Evolutionary conservation across 1,284 basidiomycete genomes (phyloP).

Genomic region (Ustilago loliicola): DNA sequence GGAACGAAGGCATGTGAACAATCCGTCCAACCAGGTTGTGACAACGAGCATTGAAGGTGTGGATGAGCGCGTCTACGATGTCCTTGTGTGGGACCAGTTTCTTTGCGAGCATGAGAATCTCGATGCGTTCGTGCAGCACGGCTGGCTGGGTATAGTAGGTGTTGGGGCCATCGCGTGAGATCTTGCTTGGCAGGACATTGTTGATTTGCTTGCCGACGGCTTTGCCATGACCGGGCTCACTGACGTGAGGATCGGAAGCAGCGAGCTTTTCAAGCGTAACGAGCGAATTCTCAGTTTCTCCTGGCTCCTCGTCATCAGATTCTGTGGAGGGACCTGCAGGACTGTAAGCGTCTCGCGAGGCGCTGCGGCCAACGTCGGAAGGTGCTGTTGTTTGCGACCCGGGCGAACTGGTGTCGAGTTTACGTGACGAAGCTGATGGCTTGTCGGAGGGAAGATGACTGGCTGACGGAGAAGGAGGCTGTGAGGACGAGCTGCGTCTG

Average conservation of each 20-base stretch:
- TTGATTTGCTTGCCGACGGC: conserved; percentile 43
- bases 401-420: conserved; percentile 33
- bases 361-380: conserved; percentile 23
- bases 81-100: conserved; percentile 23
- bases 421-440: conserved; percentile 15
- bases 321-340: conserved; percentile 20
- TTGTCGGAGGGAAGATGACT: conserved; percentile 24
- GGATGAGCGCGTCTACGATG: conserved; percentile 32
- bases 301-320: conserved; percentile 38
- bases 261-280: conserved; percentile 47
- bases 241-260: conserved; percentile 41
- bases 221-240: conserved; percentile 42
- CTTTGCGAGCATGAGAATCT: conserved; percentile 40
- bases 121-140: conserved; percentile 35
- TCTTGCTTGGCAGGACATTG: conserved; percentile 15
- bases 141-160: conserved; percentile 26
- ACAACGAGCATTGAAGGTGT: conserved; percentile 38
- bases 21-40: conserved; percentile 55
- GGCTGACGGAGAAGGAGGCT: conserved; percentile 18
- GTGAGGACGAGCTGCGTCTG: background rate
- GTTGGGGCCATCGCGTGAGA: conserved; percentile 19
- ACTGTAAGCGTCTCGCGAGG: conserved; percentile 24
- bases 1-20: conserved; percentile 49
- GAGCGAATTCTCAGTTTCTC: conserved; percentile 41
- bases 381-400: conserved; percentile 29